Percentiles rank a stretch among this genome's conserved stretches.
Evolutionary conservation across 2,329 filamentous ascomycete genomes (phyloP).

Genomic region (Cyphellophora attinorum): DNA sequence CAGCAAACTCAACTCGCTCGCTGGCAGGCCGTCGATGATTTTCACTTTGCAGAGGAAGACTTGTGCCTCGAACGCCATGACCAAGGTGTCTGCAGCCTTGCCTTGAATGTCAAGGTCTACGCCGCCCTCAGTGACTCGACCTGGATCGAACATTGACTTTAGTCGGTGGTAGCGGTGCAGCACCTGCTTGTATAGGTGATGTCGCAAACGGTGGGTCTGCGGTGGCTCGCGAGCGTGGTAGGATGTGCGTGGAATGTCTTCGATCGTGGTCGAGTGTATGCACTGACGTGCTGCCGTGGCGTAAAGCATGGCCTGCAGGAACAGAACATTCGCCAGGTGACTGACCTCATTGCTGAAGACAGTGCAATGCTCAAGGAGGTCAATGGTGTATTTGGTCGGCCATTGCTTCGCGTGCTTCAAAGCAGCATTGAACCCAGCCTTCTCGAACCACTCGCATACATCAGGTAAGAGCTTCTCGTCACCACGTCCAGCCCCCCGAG

Average conservation of each 20-base stretch:
- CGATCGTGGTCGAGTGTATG: constrained; percentile 6
- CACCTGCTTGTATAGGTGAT: constrained; percentile 10
- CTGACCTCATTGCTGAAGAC: constrained; percentile 5
- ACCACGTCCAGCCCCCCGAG: neutral
- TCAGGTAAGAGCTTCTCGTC: constrained; percentile 3
- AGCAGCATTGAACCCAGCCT: constrained; percentile 10
- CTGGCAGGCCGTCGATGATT: neutral
- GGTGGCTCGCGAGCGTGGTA: constrained; percentile 3
- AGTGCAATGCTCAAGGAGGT: constrained; percentile 13
- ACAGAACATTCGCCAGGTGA: constrained; percentile 4
- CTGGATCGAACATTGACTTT: constrained; percentile 1
- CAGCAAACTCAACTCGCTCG: constrained; percentile 49
- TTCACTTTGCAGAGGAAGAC: constrained; percentile 9
- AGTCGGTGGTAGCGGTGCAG: constrained; percentile 9
- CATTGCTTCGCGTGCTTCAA: constrained; percentile 9
- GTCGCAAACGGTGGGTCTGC: neutral
- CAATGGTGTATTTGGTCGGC: constrained; percentile 13
- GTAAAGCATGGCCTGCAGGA: constrained; percentile 14
- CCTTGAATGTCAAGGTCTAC: neutral
- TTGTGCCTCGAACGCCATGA: constrained; percentile 16
- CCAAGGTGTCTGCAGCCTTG: constrained; percentile 10
- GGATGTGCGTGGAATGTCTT: constrained; percentile 14
- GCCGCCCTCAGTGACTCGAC: neutral
- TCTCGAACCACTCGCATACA: constrained; percentile 15
- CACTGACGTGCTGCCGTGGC: constrained; percentile 9